Evolutionary conservation across 2,329 filamentous ascomycete species (phyloP).

Genomic region (Ophiostoma himal-ulmi): DNA sequence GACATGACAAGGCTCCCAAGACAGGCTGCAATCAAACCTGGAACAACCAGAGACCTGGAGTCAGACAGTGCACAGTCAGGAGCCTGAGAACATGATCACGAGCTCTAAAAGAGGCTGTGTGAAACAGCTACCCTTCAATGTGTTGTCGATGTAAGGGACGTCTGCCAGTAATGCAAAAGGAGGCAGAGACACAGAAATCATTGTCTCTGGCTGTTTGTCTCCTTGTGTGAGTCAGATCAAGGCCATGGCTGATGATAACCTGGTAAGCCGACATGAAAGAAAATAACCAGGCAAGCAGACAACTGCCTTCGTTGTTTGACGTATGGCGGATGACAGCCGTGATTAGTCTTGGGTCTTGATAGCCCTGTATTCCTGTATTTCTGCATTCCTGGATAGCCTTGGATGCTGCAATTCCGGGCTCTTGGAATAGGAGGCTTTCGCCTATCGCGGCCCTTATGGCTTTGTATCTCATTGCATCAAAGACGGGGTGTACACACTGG

Average conservation of each 20-base stretch:
- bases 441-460: not conserved
- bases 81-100: not conserved
- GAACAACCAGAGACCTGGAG: not conserved
- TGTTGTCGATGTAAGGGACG: conserved; percentile 1
- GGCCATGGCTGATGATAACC: not conserved
- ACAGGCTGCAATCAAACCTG: not conserved
- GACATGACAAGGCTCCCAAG: conserved; percentile 1
- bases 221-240: not conserved
- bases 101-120: not conserved
- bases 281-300: not conserved
- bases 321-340: not conserved
- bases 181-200: not conserved
- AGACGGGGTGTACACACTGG: not conserved
- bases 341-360: not conserved
- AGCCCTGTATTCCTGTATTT: not conserved
- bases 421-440: not conserved
- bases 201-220: not conserved
- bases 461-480: not conserved
- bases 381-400: not conserved
- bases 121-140: not conserved
- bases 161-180: not conserved
- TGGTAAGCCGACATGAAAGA: not conserved
- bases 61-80: too few species aligned
- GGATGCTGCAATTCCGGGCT: not conserved
- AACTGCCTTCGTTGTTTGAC: not conserved